These are phyloP conservation scores for Tricholoma flavovirens DNA, from an alignment of 768 basidiomycete species.

Conservation along the genomic window DNA sequence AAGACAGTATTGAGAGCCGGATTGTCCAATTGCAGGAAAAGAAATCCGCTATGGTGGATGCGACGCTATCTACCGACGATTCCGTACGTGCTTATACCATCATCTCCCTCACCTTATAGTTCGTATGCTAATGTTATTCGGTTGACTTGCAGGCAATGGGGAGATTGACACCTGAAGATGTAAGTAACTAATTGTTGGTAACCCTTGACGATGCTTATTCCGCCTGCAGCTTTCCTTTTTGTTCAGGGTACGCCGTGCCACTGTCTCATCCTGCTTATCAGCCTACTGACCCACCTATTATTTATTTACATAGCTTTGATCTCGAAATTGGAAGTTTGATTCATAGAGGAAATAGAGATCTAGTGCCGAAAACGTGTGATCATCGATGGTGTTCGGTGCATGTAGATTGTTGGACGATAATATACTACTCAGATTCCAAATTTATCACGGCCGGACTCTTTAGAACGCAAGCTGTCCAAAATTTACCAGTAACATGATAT, in stretches of 20 bases:
- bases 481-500: too few species aligned
- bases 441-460: too few species aligned
- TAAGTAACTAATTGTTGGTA: constrained; percentile 25
- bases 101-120: neutral
- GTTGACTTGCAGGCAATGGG: constrained; percentile 69
- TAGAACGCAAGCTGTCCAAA: too few species aligned
- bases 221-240: constrained; percentile 45
- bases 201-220: constrained; percentile 7
- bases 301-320: neutral
- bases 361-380: too few species aligned
- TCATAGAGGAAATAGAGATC: too few species aligned
- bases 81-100: constrained; percentile 42
- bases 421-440: too few species aligned
- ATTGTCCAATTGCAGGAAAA: constrained; percentile 98
- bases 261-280: neutral
- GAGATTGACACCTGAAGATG: constrained; percentile 81
- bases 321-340: neutral
- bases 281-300: neutral
- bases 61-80: constrained; percentile 77
- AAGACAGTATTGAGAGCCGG: constrained; percentile 94
- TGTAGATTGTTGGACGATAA: too few species aligned
- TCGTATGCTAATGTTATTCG: constrained; percentile 4
- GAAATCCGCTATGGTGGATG: constrained; percentile 93
- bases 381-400: too few species aligned
- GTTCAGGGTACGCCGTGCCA: constrained; percentile 43